A percentile compares a stretch with the other conserved stretches of the same genome.
These are phyloP conservation scores for Fusarium subtropicale DNA, from an alignment of 2,329 filamentous ascomycete genomes.

Conservation along the genomic window DNA sequence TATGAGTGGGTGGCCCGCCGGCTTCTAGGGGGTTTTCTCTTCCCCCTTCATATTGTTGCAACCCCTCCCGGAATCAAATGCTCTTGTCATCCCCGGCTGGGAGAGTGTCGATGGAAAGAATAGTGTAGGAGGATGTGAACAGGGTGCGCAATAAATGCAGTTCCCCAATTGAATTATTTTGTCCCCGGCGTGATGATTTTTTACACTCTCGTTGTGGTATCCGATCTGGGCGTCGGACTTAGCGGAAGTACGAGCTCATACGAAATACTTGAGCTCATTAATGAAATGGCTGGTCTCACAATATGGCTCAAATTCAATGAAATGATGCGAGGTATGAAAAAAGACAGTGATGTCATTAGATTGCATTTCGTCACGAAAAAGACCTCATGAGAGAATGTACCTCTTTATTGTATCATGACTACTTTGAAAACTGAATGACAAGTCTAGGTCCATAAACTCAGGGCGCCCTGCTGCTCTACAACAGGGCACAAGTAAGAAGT, in stretches of 20 bases:
- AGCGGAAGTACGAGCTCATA: slow-evolving; percentile 11
- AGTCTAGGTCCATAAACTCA: slow-evolving; percentile 26
- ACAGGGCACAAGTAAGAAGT: slow-evolving; percentile 11
- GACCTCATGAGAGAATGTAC: not conserved
- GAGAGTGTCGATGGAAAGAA: slow-evolving; percentile 48
- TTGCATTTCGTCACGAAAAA: not conserved
- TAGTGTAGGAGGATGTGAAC: slow-evolving; percentile 49
- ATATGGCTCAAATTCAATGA: not conserved
- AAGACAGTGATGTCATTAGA: not conserved
- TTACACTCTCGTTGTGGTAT: not conserved
- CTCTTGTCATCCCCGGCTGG: slow-evolving; percentile 35
- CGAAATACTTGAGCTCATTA: not conserved
- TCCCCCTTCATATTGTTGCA: slow-evolving; percentile 31
- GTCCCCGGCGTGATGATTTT: slow-evolving; percentile 19
- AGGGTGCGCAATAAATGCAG: slow-evolving; percentile 48
- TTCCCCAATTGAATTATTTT: slow-evolving; percentile 34
- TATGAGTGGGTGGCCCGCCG: slow-evolving; percentile 21
- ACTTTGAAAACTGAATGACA: slow-evolving; percentile 27
- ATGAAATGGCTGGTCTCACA: not conserved
- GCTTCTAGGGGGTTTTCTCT: slow-evolving; percentile 34
- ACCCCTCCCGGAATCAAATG: slow-evolving; percentile 28
- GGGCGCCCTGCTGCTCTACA: slow-evolving; percentile 8
- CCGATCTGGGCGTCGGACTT: slow-evolving; percentile 5
- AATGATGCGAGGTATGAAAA: not conserved
- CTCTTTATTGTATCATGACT: slow-evolving; percentile 17